Base-by-base conservation (phyloP, 2,329 filamentous ascomycete species). In the Claviceps sorghi region DNA sequence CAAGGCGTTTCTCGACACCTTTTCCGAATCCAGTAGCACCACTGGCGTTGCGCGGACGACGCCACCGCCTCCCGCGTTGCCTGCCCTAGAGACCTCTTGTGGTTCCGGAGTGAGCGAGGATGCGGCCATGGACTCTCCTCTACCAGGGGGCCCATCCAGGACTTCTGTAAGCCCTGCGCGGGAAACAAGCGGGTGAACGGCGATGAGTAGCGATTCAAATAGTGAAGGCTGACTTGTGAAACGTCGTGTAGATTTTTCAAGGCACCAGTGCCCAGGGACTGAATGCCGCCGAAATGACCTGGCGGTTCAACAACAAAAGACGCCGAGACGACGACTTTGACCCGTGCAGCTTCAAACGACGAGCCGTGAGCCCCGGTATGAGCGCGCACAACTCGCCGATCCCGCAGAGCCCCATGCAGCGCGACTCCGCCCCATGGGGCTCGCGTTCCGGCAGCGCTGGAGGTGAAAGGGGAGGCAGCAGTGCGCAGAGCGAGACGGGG, bases 261-360 rank as follows among this genome's bases (percentile, higher is more conserved):
- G 65, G 62, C 57, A 62, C 62, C 50, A 63, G 65, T 17, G 63
- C 65, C 48, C 61, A 72, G n/a, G 72, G 75, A 2, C 82, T 84
- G 0, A 84, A 78, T 0, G 79, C 84, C 1, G 80, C 84, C 11
- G 86, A 93, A 60, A 80, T 91, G 49, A 85, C 85, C 4, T 78
- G 87, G 9, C 86, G 88, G 55, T 83, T 88, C 51, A 83, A 86
- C 65, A 81, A 78, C 65, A 93, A 91, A 65, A 82, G 91, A n/a
- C 80, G 88, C 22, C 78, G 89, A 52, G 91, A 96, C 56, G 89
- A 95, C 61, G 90, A 96, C 61, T 84, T 95, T 53, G 90, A 97
- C 64, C 84, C 87, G 2, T 78, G 83, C 41, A 86, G 84, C 55
- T 90, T 96, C 72, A 97, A 97, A 69, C 80, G 91, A 17, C 80